Percentiles rank a stretch among this genome's conserved stretches.
phyloP scores from a whole-genome alignment of 1,139 yeast genomes.

The Blastobotrys malaysiensis region DNA sequence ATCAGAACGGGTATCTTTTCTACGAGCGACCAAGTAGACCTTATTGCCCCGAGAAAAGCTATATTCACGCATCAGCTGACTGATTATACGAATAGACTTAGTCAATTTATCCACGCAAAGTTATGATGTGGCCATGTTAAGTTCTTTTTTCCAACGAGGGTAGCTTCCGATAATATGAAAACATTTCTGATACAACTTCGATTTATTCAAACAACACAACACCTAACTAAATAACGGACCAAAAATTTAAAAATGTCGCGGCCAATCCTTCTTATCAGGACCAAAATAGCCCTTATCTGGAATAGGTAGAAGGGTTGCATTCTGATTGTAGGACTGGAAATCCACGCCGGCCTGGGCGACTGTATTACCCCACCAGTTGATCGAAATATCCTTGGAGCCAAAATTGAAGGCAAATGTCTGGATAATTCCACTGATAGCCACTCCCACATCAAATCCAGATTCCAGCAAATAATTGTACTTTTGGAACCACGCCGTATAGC shows the following conservation, averaged over 20 bases:
- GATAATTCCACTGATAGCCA: constrained; percentile 49
- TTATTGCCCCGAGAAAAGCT: background rate
- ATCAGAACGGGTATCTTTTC: background rate
- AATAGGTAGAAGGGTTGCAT: constrained; percentile 10
- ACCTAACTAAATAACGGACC: background rate
- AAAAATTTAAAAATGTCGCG: constrained; percentile 1
- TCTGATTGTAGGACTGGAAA: constrained; percentile 24
- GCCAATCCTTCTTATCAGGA: background rate
- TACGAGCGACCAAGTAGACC: background rate
- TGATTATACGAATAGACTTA: background rate
- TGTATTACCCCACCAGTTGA: constrained; percentile 56
- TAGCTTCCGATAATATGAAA: too few relatives aligned
- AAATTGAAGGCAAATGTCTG: constrained; percentile 52
- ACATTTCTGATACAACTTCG: background rate
- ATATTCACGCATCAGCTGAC: background rate
- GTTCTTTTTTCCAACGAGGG: too few relatives aligned
- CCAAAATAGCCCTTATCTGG: constrained; percentile 13
- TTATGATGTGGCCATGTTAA: background rate
- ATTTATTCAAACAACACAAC: too few relatives aligned
- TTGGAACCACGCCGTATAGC: constrained; percentile 49
- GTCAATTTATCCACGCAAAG: background rate
- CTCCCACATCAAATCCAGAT: constrained; percentile 52
- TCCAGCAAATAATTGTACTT: constrained; percentile 57
- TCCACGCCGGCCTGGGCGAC: constrained; percentile 43
- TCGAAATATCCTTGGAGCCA: constrained; percentile 24